Conservation (phyloP, 257 asterid species). For the Nicotiana tomentosiformis region DNA sequence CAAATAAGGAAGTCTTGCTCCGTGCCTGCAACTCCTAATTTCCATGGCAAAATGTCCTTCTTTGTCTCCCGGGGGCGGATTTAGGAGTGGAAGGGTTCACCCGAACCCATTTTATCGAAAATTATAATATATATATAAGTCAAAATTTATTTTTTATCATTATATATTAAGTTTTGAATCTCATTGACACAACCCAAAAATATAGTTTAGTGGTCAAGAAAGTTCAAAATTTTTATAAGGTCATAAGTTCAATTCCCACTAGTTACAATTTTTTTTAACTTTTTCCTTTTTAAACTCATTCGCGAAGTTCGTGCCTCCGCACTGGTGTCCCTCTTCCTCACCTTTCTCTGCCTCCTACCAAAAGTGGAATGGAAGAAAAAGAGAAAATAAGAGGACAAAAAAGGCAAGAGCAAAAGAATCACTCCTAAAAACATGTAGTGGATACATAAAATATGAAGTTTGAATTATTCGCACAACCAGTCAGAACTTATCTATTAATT, state of each 20-base stretch:
- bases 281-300: too few relatives aligned
- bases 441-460: background rate
- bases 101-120: too few relatives aligned
- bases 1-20: conserved; percentile 16
- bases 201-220: too few relatives aligned
- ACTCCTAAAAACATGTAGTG: background rate
- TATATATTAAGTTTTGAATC: too few relatives aligned
- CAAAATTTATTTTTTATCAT: too few relatives aligned
- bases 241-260: too few relatives aligned
- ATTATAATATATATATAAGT: too few relatives aligned
- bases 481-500: background rate
- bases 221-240: too few relatives aligned
- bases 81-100: too few relatives aligned
- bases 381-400: background rate
- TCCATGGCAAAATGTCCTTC: background rate
- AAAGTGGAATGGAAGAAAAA: background rate
- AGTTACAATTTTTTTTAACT: too few relatives aligned
- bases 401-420: background rate
- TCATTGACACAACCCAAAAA: too few relatives aligned
- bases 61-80: background rate
- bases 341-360: background rate
- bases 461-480: background rate
- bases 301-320: too few relatives aligned
- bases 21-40: conserved; percentile 5
- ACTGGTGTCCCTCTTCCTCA: background rate